Base-by-base conservation (phyloP, 2,329 filamentous ascomycete species). In the Ophiostoma sp. region DNA sequence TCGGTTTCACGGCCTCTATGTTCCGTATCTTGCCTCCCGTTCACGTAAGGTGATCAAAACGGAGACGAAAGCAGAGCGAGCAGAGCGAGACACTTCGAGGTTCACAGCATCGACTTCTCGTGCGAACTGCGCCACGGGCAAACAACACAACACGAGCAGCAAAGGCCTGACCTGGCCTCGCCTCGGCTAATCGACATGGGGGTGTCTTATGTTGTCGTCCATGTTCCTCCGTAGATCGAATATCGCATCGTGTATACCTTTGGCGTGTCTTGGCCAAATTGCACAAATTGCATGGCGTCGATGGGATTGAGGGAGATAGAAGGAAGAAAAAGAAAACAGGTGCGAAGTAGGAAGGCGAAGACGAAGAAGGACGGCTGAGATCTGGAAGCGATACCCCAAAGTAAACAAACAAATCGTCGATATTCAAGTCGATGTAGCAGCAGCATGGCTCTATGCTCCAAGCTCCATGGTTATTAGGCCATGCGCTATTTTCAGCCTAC, bases 251-350 rank as follows among this genome's bases (percentile, higher is more conserved):
- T 40, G 55, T 38, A 60, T 27, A 60, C 55, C 55, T 60, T 40
- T 18, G 55, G 55, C 60, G 60, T 41, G 38, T 63, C 60, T 63
- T 42, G 38, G 40, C 38, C 60, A 63, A 4, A 44, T 44, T 63
- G 38, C 60, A 42, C 60, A 63, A 4, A 44, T 44, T 63, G 38
- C 60, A 42, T 63, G 40, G 60, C 60, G 60, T 63, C 9, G 9
- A 38, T 60, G 27, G 14, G 11, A 18, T 27, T 63, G 40, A 40
- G 40, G 3, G 60, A 63, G 40, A 63, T n/a, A 7, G 16, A 70
- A 71, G 66, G 66, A 70, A 38, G 11, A 66, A 64, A 40, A 65
- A 55, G 41, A 3, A 65, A 65, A 45, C 16, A 65, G 27, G 47
- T 36, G 12, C 1, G 47, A 52, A 38, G 18, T 4, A 36, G 52